A percentile compares a stretch with the other conserved stretches of the same genome.
Conservation (phyloP, 1,284 basidiomycete species). For the Hemileia vastatrix region DNA sequence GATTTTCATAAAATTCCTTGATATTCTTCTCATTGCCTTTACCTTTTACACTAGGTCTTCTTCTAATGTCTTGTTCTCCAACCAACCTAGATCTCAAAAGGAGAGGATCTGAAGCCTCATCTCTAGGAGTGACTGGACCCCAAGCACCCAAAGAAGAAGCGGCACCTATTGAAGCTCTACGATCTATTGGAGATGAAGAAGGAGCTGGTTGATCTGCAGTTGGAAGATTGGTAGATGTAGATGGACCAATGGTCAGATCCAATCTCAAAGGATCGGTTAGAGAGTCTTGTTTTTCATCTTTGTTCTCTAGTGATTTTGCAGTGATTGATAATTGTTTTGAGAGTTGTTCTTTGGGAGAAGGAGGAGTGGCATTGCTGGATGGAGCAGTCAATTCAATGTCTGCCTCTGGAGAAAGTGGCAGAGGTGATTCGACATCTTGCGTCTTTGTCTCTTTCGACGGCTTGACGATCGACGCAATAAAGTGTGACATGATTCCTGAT, state of each 20-base stretch:
- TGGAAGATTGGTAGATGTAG: not conserved
- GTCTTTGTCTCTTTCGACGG: not conserved
- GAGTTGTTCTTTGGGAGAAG: not conserved
- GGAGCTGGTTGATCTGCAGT: not conserved
- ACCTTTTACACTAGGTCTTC: constrained; percentile 41
- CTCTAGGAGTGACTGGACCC: too few species aligned
- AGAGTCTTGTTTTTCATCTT: not conserved
- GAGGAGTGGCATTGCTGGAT: not conserved
- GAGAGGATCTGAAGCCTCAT: constrained; percentile 45
- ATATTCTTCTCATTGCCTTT: constrained; percentile 47
- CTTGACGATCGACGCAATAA: not conserved
- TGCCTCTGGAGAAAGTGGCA: not conserved
- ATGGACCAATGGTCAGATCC: not conserved
- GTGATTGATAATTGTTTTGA: not conserved
- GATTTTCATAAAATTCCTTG: constrained; percentile 63
- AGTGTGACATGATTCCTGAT: not conserved
- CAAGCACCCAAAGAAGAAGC: not conserved
- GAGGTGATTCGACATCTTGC: not conserved
- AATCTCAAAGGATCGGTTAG: not conserved
- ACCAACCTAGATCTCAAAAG: constrained; percentile 46
- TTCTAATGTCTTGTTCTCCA: constrained; percentile 44
- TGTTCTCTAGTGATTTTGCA: not conserved
- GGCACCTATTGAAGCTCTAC: not conserved
- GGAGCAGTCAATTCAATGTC: not conserved
- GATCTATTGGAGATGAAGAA: not conserved